Percentiles rank a stretch among this genome's conserved stretches.
These are phyloP conservation scores for Aspergillus viridinutans DNA, from an alignment of 2,329 filamentous ascomycete species.

Conservation along the genomic window DNA sequence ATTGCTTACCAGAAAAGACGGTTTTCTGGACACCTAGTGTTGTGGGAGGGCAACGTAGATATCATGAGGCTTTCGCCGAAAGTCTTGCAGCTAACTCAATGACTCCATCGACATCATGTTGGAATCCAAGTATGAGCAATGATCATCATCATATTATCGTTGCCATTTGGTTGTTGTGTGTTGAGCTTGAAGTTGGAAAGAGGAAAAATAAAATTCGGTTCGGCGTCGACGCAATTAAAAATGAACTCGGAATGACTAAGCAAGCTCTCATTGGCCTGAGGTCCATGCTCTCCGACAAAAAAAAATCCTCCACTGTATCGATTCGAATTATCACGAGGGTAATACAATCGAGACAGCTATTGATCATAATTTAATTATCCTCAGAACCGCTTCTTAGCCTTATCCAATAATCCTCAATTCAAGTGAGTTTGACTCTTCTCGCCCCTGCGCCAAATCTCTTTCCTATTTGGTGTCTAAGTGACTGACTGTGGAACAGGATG, in stretches of 20 bases:
- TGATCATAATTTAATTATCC: constrained; percentile 4
- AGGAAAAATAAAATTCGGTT: constrained; percentile 10
- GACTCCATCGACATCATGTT: constrained; percentile 13
- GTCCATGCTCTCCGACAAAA: constrained; percentile 7
- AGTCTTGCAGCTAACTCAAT: constrained; percentile 6
- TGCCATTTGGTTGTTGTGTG: constrained; percentile 4
- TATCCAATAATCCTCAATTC: constrained; percentile 5
- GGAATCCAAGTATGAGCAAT: constrained; percentile 5
- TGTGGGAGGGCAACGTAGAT: constrained; percentile 6
- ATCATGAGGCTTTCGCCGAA: not conserved
- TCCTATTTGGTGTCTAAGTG: not conserved
- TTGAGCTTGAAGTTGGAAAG: constrained; percentile 12
- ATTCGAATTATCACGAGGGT: constrained; percentile 10
- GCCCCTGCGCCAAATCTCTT: not conserved
- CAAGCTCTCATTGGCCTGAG: constrained; percentile 10
- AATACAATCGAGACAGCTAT: constrained; percentile 11
- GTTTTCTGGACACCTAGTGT: constrained; percentile 11
- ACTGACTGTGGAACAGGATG: constrained; percentile 26
- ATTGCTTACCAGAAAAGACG: constrained; percentile 21
- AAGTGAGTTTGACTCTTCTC: constrained; percentile 23
- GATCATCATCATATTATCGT: constrained; percentile 13
- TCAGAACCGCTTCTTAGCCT: not conserved
- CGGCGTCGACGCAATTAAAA: constrained; percentile 16
- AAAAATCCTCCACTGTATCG: constrained; percentile 14
- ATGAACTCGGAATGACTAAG: constrained; percentile 15